Evolutionary conservation across 2,329 filamentous ascomycete species (phyloP), one percentile per base, ranked within the genome.

Genomic region (Apiospora rasikravindrae): DNA sequence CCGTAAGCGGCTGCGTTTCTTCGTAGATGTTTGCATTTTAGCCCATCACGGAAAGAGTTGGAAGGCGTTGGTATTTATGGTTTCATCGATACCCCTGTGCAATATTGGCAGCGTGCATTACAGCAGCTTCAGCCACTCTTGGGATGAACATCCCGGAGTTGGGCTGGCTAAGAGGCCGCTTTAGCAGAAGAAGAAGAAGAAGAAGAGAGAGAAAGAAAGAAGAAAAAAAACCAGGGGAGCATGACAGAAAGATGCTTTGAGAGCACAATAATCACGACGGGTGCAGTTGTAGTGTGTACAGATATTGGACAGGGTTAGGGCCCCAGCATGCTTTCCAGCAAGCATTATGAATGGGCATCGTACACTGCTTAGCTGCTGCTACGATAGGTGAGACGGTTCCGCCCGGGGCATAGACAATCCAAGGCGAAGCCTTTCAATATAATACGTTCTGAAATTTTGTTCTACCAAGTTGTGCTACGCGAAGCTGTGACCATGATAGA

Each of bases 81-180:
- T 26, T 40, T 24, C 53, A 72, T 72, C 44, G 71, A 72, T 72
- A 72, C 71, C 71, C 71, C 42, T 64, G 57, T 64, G 33, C 57
- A 64, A 64, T 40, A n/a, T 14, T 40, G 57, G 8, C 57, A 64
- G 57, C 57, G 57, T 64, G 40, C 33, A 29, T 64, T n/a, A 40
- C 29, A 64, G 57, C 33, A 37, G 33, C 57, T 64, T 64, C 33
- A 40, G 57, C 33, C 33, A 37, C 16, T 64, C 57, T 29, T 37
- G 33, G 57, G 22, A 24, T 64, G 19, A 13, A 13, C 1, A 40
- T n/a, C 19, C 57, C 57, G 33, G 33, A 24, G 19, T 40, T n/a
- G 33, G 29, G 57, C 57, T 64, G 57, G 19, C 22, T 33, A 64
- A 64, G 29, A 64, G 57, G 22, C 29, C 33, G 57, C 3, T 64